Evolutionary conservation across 176 grass and related monocot species (phyloP).

Genomic region (Tillandsia fasciculata): DNA sequence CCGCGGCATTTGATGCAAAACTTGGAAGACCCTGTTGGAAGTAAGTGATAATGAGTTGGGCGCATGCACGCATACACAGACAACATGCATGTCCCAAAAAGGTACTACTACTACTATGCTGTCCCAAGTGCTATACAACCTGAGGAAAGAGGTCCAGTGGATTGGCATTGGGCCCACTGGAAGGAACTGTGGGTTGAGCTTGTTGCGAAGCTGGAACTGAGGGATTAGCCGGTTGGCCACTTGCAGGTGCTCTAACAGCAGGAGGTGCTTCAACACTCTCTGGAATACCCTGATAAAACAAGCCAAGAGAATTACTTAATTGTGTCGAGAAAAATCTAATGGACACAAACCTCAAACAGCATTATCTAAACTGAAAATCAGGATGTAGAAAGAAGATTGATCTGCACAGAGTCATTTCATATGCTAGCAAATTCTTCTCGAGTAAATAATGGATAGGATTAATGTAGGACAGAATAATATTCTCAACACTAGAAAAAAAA

Average conservation of each 20-base stretch:
- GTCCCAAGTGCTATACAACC: background rate
- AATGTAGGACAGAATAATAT: too few species aligned
- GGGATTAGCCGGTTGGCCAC: constrained; percentile 33
- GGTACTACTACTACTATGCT: too few species aligned
- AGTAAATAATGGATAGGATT: too few species aligned
- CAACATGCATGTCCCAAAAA: background rate
- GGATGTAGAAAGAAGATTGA: too few species aligned
- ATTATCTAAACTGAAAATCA: too few species aligned
- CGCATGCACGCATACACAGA: background rate
- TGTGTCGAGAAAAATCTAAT: constrained; percentile 10
- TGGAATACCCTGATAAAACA: constrained; percentile 56
- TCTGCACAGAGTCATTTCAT: too few species aligned
- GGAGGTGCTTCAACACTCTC: constrained; percentile 47
- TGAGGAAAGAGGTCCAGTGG: constrained; percentile 89
- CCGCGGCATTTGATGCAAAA: constrained; percentile 47
- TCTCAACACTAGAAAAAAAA: too few species aligned
- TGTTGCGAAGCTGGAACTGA: constrained; percentile 29
- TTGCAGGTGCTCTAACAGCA: constrained; percentile 35
- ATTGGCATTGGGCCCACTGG: constrained; percentile 65
- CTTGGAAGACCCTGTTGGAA: constrained; percentile 61
- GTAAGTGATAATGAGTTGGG: background rate
- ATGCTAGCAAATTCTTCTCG: too few species aligned
- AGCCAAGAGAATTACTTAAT: background rate
- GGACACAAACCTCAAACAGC: too few species aligned
- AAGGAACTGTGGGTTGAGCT: constrained; percentile 45